phyloP scores from a whole-genome alignment of 2,329 filamentous ascomycete genomes.

The Fusarium burgessii region DNA sequence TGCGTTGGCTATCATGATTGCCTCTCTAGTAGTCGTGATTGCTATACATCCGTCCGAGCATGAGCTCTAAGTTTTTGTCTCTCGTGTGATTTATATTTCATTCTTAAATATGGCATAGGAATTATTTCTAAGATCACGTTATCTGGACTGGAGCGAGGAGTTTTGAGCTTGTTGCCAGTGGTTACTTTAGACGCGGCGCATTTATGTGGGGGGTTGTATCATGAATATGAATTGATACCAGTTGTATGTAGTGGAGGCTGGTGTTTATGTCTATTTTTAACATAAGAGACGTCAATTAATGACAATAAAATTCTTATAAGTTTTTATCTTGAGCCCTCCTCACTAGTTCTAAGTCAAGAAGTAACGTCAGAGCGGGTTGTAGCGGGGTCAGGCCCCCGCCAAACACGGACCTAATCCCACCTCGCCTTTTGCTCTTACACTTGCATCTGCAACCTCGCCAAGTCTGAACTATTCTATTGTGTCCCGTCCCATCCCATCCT shows the following conservation, averaged over 20 bases:
- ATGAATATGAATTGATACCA: conserved; percentile 40
- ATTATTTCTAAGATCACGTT: neutral
- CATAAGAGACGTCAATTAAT: neutral
- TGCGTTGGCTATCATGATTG: conserved; percentile 71
- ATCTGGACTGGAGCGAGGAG: neutral
- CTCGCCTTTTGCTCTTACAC: conserved; percentile 24
- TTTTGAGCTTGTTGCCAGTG: neutral
- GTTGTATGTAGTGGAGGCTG: neutral
- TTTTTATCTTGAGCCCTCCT: conserved; percentile 3
- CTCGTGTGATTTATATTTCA: neutral
- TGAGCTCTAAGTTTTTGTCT: conserved; percentile 26
- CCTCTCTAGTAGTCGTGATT: conserved; percentile 69
- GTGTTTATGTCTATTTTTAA: neutral
- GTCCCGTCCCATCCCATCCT: neutral
- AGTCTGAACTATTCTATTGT: too few relatives aligned
- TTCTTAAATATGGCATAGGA: neutral
- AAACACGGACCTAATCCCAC: conserved; percentile 23
- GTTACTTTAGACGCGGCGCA: conserved; percentile 13
- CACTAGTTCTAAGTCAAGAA: conserved; percentile 7
- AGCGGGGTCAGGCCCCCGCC: conserved; percentile 40
- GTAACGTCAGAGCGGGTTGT: conserved; percentile 27
- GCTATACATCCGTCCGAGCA: conserved; percentile 60
- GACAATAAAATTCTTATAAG: neutral
- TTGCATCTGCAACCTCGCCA: conserved; percentile 2
- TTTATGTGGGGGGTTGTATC: conserved; percentile 21